Base-by-base conservation (phyloP, 2,329 filamentous ascomycete genomes). In the Arthrobotrys pseudoclavata region DNA sequence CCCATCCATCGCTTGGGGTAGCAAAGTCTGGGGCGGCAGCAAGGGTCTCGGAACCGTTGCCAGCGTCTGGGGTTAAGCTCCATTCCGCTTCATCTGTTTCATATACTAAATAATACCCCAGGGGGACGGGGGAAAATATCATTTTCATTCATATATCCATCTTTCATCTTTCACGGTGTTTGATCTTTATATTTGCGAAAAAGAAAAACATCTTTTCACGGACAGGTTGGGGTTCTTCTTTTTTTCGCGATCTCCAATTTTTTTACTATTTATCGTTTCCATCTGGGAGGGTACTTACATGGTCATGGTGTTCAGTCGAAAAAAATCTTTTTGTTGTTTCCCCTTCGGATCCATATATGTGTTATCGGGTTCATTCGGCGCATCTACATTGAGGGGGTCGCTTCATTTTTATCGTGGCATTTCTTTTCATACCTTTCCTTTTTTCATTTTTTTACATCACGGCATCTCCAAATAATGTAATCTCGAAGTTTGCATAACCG, bases 11-110 rank as follows among this genome's bases (percentile, higher is more conserved):
- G 80, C 79, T 60, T 81, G 81, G 81, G 80, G 81, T 45, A 70
- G 66, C 66, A 81, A 81, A 63, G 81, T 82, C 57, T 82, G 81
- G 81, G 80, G 81, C 50, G 64, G 78, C 12, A 60, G 55, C 72
- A 81, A 60, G 74, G 80, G 81, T 53, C 79, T 82, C 61, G 79
- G 79, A 76, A 80, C 80, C 61, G 80, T 81, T 45, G 79, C 79
- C 52, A 82, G 81, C 64, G 81, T 82, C 31, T 82, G 81, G 81
- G 81, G 80, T 45, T 81, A 80, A 79, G 45, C 29, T 40, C 29
- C 60, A 37, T 50, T 31, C 12, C 37, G 57, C 68, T 57, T 55
- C 18, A 63, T 48, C 55, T 48, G 26, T 71, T 63, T 57, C 20
- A 52, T 68, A 71, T 22, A 34, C 45, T 57, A 18, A 72, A 78